Percentiles rank a stretch among this genome's conserved stretches.
phyloP scores from a whole-genome alignment of 2,329 filamentous ascomycete genomes.

The Verticillium alfalfae region DNA sequence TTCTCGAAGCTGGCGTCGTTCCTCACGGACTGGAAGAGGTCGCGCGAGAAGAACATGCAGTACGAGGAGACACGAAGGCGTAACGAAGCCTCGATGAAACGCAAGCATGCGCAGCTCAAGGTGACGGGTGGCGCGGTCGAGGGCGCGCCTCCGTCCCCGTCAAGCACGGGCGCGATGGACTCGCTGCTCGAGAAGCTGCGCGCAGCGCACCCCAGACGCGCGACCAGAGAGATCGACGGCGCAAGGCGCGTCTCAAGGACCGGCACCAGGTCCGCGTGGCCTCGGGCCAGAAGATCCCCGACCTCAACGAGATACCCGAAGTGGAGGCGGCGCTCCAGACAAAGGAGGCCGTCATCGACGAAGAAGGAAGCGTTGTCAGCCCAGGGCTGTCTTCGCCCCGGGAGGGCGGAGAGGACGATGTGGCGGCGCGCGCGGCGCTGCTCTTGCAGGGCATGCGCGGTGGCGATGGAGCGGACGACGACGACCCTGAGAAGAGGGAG shows the following conservation, averaged over 20 bases:
- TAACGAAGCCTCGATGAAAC: slow-evolving; percentile 88
- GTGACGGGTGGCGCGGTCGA: slow-evolving; percentile 33
- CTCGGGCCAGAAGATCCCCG: slow-evolving; percentile 83
- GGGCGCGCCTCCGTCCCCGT: slow-evolving; percentile 55
- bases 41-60: slow-evolving; percentile 81
- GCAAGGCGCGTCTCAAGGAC: slow-evolving; percentile 84
- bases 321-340: slow-evolving; percentile 34
- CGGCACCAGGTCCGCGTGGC: slow-evolving; percentile 84
- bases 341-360: slow-evolving; percentile 31
- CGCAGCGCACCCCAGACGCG: slow-evolving; percentile 81
- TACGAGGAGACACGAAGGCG: slow-evolving; percentile 77
- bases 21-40: slow-evolving; percentile 93
- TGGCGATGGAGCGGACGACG: slow-evolving; percentile 51
- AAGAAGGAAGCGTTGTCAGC: slow-evolving; percentile 47
- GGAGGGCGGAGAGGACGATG: slow-evolving; percentile 58
- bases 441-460: slow-evolving; percentile 79
- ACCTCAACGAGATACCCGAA: slow-evolving; percentile 58
- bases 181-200: slow-evolving; percentile 90
- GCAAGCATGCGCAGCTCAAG: slow-evolving; percentile 73
- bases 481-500: slow-evolving; percentile 46
- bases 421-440: slow-evolving; percentile 78
- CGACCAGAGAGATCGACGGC: slow-evolving; percentile 82
- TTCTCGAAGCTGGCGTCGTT: slow-evolving; percentile 90
- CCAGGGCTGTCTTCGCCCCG: slow-evolving; percentile 40
- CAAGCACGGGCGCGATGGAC: slow-evolving; percentile 89